These are phyloP conservation scores for Centaurea solstitialis DNA, from an alignment of 129 eudicot species.

Conservation along the genomic window DNA sequence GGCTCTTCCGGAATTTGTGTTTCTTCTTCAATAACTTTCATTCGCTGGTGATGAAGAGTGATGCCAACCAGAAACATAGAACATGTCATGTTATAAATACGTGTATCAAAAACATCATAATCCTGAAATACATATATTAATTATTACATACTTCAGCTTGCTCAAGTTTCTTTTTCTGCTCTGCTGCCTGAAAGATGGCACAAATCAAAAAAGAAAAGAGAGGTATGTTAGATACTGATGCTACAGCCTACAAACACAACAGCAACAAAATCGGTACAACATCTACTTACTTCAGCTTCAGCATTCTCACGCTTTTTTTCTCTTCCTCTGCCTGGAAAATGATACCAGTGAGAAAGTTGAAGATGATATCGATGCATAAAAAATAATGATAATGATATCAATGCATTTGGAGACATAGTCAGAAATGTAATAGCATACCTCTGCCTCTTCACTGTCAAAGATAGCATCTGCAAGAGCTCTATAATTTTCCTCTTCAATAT, in stretches of 20 bases:
- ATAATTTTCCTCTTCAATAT: conserved; percentile 84
- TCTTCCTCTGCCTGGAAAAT: conserved; percentile 49
- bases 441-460: conserved; percentile 62
- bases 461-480: conserved; percentile 95
- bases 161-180: conserved; percentile 46
- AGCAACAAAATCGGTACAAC: not conserved
- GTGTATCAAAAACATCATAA: not conserved
- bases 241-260: not conserved
- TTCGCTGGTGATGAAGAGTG: conserved; percentile 23
- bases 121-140: not conserved
- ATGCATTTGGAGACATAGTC: not conserved
- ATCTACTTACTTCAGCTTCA: conserved; percentile 44
- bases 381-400: not conserved
- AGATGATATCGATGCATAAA: not conserved
- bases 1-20: conserved; percentile 56
- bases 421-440: conserved; percentile 28
- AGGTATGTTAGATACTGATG: not conserved
- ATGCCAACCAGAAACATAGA: not conserved
- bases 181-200: conserved; percentile 53
- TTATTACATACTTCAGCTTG: conserved; percentile 48
- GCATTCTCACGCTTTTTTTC: conserved; percentile 41
- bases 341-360: conserved; percentile 11
- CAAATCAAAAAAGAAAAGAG: not conserved
- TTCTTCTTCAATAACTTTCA: conserved; percentile 52
- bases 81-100: not conserved